Conservation (phyloP, 257 asterid genomes). For the Solanum dulcamara region DNA sequence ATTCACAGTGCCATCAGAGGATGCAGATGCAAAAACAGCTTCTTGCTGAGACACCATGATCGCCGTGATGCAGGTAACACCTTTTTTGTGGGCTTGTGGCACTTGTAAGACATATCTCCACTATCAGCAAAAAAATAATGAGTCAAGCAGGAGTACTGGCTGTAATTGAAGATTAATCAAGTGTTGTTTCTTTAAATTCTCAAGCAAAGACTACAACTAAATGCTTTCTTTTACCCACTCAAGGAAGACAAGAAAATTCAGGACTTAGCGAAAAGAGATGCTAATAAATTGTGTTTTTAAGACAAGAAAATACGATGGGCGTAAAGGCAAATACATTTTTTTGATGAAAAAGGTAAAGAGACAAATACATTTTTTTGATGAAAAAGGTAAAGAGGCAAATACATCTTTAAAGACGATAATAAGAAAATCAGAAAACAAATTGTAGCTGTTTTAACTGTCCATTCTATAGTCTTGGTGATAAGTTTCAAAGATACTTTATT, state of each 20-base stretch:
- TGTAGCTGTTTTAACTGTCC: not conserved
- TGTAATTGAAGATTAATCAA: not conserved
- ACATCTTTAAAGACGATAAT: not conserved
- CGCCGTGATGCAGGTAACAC: conserved; percentile 82
- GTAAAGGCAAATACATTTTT: not conserved
- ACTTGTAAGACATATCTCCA: conserved; percentile 75
- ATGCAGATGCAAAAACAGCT: conserved; percentile 74
- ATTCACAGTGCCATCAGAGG: conserved; percentile 75
- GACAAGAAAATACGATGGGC: not conserved
- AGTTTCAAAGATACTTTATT: not conserved
- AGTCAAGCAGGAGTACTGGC: not conserved
- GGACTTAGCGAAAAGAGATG: not conserved
- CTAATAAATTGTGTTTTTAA: not conserved
- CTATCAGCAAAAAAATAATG: conserved; percentile 19
- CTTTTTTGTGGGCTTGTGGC: conserved; percentile 72
- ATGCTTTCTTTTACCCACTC: not conserved
- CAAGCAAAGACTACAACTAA: not conserved
- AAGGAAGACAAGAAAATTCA: not conserved
- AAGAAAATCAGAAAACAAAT: not conserved
- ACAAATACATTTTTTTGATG: not conserved
- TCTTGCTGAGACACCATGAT: conserved; percentile 52
- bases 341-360: not conserved
- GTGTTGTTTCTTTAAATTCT: not conserved
- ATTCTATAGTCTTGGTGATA: not conserved
- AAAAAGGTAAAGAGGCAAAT: not conserved